These are phyloP conservation scores for Cyberlindnera mississippiensis DNA, from an alignment of 805 yeast genomes.

Conservation along the genomic window DNA sequence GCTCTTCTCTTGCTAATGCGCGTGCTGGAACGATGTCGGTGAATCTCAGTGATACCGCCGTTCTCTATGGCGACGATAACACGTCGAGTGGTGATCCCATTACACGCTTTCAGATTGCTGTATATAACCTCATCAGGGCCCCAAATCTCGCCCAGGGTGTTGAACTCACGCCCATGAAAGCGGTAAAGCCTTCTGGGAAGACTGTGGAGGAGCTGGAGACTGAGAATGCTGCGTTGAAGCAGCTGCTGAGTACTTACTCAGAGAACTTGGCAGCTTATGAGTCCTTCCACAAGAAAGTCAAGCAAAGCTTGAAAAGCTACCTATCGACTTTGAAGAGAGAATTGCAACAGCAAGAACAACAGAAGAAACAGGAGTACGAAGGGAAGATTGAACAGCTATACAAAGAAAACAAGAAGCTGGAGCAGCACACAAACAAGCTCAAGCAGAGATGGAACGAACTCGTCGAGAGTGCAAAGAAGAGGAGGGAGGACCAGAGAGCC, in stretches of 20 bases:
- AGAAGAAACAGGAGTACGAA: constrained; percentile 33
- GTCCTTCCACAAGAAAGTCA: constrained; percentile 23
- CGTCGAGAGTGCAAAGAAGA: constrained; percentile 59
- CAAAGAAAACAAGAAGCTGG: constrained; percentile 42
- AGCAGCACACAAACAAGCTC: constrained; percentile 46
- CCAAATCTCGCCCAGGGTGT: constrained; percentile 12
- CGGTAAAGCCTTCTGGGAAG: constrained; percentile 20
- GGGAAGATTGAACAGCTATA: constrained; percentile 32
- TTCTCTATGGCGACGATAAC: constrained; percentile 1
- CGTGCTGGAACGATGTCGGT: constrained; percentile 1
- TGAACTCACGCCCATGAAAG: constrained; percentile 3
- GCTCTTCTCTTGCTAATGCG: neutral
- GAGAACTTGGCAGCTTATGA: constrained; percentile 25
- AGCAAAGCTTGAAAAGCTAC: constrained; percentile 26
- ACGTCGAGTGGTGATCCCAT: constrained; percentile 18
- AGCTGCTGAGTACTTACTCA: constrained; percentile 18
- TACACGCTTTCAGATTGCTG: constrained; percentile 20
- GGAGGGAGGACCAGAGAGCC: constrained; percentile 27
- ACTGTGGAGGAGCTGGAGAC: constrained; percentile 27
- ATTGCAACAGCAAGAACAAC: constrained; percentile 35
- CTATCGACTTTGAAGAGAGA: constrained; percentile 33
- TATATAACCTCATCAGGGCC: constrained; percentile 20
- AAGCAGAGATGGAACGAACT: constrained; percentile 64
- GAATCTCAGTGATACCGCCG: constrained; percentile 8
- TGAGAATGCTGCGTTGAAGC: constrained; percentile 29